Evolutionary conservation across 345 rosid genomes (phyloP).

Genomic region (Rhodomyrtus tomentosa): DNA sequence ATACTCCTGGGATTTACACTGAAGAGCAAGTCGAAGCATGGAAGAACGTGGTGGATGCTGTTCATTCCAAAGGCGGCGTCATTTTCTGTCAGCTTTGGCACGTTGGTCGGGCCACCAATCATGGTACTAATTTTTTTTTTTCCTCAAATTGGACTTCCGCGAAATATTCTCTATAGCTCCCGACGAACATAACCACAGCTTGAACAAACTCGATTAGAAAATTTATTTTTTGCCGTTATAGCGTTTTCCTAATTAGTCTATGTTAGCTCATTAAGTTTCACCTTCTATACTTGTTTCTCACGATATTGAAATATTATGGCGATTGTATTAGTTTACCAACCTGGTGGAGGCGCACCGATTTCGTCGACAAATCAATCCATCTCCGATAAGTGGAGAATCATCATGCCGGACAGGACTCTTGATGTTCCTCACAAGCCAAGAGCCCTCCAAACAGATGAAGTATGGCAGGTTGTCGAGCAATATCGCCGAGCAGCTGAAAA

Average conservation of each 20-base stretch:
- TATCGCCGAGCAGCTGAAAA: constrained; percentile 6
- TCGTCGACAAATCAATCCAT: constrained; percentile 22
- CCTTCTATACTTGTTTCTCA: neutral
- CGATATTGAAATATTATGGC: neutral
- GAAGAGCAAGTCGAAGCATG: constrained; percentile 82
- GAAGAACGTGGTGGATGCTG: constrained; percentile 67
- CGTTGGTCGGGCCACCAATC: constrained; percentile 85
- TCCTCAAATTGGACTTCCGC: neutral
- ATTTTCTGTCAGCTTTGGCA: constrained; percentile 92
- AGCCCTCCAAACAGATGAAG: neutral
- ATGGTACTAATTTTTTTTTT: constrained; percentile 11
- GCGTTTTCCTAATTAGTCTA: too few relatives aligned
- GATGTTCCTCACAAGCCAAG: neutral
- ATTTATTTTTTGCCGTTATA: too few relatives aligned
- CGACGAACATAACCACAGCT: too few relatives aligned
- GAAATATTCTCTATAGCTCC: neutral
- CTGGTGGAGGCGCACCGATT: constrained; percentile 17
- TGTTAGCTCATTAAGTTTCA: neutral
- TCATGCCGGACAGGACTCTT: constrained; percentile 11
- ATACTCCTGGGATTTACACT: constrained; percentile 74
- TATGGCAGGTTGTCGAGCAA: neutral
- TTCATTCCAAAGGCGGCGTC: constrained; percentile 67
- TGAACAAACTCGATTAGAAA: too few relatives aligned
- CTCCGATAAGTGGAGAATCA: constrained; percentile 19
- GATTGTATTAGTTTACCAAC: constrained; percentile 14